phyloP scores from a whole-genome alignment of 306 rosid genomes.

The Cucumis sativus region Cucumber_9930_V3 NC_026657.2:38384001-38384500 shows the following conservation, averaged over 20 bases:
- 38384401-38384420: slow-evolving; percentile 30
- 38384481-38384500: slow-evolving; percentile 36
- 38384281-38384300: slow-evolving; percentile 22
- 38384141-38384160: slow-evolving; percentile 52
- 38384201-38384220: slow-evolving; percentile 92
- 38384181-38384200: slow-evolving; percentile 75
- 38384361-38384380: slow-evolving; percentile 26
- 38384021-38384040: neutral
- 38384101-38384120: neutral
- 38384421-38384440: slow-evolving; percentile 3
- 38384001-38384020: neutral
- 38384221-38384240: slow-evolving; percentile 61
- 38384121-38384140: slow-evolving; percentile 48
- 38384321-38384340: slow-evolving; percentile 9
- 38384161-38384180: slow-evolving; percentile 98
- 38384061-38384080: neutral
- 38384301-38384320: slow-evolving; percentile 15
- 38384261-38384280: slow-evolving; percentile 27
- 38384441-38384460: slow-evolving; percentile 13
- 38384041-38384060: neutral
- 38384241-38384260: slow-evolving; percentile 45
- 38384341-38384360: slow-evolving; percentile 17
- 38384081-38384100: neutral
- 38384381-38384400: slow-evolving; percentile 10
- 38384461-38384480: slow-evolving; percentile 14